These are phyloP conservation scores for Fusarium clavum DNA, from an alignment of 2,329 filamentous ascomycete genomes.

Conservation along the genomic window DNA sequence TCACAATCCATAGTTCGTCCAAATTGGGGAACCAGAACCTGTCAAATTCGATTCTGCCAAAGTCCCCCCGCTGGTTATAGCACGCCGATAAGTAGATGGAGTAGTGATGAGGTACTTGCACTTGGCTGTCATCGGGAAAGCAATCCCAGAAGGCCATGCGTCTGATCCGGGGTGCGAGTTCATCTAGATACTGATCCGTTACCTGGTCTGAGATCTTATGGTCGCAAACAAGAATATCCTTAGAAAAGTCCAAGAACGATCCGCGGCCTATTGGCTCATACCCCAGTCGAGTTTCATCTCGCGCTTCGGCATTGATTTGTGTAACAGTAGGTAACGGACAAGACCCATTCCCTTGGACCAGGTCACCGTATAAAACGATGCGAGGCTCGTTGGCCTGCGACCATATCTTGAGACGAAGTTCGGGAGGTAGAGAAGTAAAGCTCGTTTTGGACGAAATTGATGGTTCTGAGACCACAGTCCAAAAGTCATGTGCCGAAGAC, in stretches of 20 bases:
- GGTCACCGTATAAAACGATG: constrained; percentile 52
- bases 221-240: constrained; percentile 55
- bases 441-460: constrained; percentile 30
- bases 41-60: constrained; percentile 52
- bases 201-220: constrained; percentile 51
- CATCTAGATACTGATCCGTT: constrained; percentile 49
- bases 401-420: constrained; percentile 55
- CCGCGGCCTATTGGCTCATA: constrained; percentile 52
- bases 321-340: constrained; percentile 53
- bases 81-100: constrained; percentile 51
- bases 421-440: constrained; percentile 50
- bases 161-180: constrained; percentile 50
- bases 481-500: constrained; percentile 7
- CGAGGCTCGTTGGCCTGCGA: constrained; percentile 52
- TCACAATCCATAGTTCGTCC: constrained; percentile 55
- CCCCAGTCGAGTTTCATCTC: constrained; percentile 50
- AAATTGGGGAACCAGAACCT: constrained; percentile 55
- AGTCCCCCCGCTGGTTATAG: constrained; percentile 47
- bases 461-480: constrained; percentile 10
- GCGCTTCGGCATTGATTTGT: constrained; percentile 53
- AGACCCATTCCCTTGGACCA: constrained; percentile 47
- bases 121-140: constrained; percentile 53
- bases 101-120: constrained; percentile 51
- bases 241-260: constrained; percentile 53
- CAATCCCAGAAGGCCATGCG: constrained; percentile 56